Base-by-base conservation (phyloP, 2,329 filamentous ascomycete genomes). In the Akanthomyces uredinophilus region DNA sequence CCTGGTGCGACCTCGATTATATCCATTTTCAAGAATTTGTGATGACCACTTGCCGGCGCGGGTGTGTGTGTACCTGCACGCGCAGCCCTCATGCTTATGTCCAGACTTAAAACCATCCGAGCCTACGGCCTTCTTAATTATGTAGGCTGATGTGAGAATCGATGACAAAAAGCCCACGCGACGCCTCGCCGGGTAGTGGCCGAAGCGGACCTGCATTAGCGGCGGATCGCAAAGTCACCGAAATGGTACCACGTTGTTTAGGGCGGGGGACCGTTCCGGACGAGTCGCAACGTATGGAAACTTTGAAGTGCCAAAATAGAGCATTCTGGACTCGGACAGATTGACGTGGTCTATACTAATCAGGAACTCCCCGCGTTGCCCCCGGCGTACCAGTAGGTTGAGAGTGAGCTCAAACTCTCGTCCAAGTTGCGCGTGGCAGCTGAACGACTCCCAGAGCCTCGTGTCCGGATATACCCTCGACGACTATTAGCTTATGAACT, bases 191-290 rank as follows among this genome's bases (percentile, higher is more conserved):
- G 8, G 44, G 39, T 18, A 57, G 29, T 16, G n/a, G 29, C 43
- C 43, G 43, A 22, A 39, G 32, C 46, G 22, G 18, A 59, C 56
- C 56, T 59, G 35, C 56, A 59, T 59, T 59, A 44, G 56, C 35
- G 54, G n/a, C 18, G 20, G 24, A 44, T 44, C 24, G 18, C 8
- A 16, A 47, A 24, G 27, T 11, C 22, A 24, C 24, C 24, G 18
- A 35, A 43, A 3, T 27, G 13, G n/a, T 32, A 8, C 50, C 35
- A 53, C 20, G 35, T 11, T 39, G 16, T 24, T 7, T 14, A 32
- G 8, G 27, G 4, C 18, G 22, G n/a, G 22, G 41, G 14, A 16
- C 37, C 32, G 3, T 11, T 39, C 13, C 13, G 10, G 11, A 13
- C 16, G 37, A 14, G 37, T 39, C 13, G 37, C 14, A 14, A 39